A percentile compares a stretch with the other conserved stretches of the same genome.
phyloP scores from a whole-genome alignment of 768 basidiomycete species.

The Boletus eberwhitei region DNA sequence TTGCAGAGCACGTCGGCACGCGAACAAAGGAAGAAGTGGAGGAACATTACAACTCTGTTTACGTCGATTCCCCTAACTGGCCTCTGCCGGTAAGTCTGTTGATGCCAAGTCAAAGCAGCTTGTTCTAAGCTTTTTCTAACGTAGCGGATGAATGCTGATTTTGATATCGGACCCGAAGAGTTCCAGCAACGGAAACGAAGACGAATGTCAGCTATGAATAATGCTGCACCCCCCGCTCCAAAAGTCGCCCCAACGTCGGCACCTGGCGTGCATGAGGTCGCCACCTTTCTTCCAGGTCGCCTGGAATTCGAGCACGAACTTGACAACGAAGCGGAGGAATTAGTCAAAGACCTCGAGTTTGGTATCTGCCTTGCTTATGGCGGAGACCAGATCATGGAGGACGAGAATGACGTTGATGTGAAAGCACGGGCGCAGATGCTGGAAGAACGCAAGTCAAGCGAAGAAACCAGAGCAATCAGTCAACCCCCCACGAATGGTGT shows the following conservation, averaged over 20 bases:
- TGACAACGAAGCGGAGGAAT: constrained; percentile 94
- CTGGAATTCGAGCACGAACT: constrained; percentile 97
- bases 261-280: constrained; percentile 89
- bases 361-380: constrained; percentile 83
- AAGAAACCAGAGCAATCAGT: constrained; percentile 19
- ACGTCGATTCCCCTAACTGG: constrained; percentile 75
- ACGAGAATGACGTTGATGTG: constrained; percentile 74
- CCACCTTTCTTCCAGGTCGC: constrained; percentile 92
- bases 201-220: constrained; percentile 79
- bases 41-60: constrained; percentile 79
- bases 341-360: constrained; percentile 95
- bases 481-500: constrained; percentile 23
- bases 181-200: constrained; percentile 89
- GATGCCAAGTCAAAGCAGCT: background rate
- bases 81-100: constrained; percentile 66
- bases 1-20: constrained; percentile 92
- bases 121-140: background rate
- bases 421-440: constrained; percentile 44
- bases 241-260: constrained; percentile 83
- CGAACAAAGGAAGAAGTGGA: constrained; percentile 92
- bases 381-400: constrained; percentile 77
- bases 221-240: constrained; percentile 49
- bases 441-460: constrained; percentile 35
- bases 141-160: constrained; percentile 49
- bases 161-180: constrained; percentile 72